phyloP scores from a whole-genome alignment of 2,329 filamentous ascomycete genomes.

The Colletotrichum sidae region DNA sequence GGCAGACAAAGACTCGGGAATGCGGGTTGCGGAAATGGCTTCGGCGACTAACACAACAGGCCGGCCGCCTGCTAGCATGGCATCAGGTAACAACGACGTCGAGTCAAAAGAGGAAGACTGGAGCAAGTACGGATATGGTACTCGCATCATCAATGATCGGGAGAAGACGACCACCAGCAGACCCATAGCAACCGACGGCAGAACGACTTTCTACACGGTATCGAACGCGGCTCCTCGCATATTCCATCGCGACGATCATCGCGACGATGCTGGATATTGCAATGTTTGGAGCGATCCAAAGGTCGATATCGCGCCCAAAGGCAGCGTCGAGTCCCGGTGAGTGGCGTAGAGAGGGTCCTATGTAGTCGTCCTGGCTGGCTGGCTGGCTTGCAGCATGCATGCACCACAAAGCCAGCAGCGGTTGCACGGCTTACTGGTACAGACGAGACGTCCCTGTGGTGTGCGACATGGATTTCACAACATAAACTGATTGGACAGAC shows the following conservation, averaged over 20 bases:
- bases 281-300: too few relatives aligned
- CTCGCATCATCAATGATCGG: too few relatives aligned
- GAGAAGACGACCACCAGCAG: too few relatives aligned
- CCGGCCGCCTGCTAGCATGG: background rate
- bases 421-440: constrained; percentile 19
- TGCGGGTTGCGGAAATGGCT: constrained; percentile 3
- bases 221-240: too few relatives aligned
- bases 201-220: too few relatives aligned
- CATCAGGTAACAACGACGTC: constrained; percentile 5
- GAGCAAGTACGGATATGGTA: background rate
- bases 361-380: constrained; percentile 1
- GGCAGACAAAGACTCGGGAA: constrained; percentile 8
- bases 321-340: constrained; percentile 12
- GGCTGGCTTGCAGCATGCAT: constrained; percentile 11
- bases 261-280: too few relatives aligned
- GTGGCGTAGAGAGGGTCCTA: constrained; percentile 23
- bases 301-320: constrained; percentile 4
- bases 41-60: constrained; percentile 3
- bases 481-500: background rate
- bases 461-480: background rate
- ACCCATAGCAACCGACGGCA: too few relatives aligned
- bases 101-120: background rate
- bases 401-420: constrained; percentile 13
- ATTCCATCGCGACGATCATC: too few relatives aligned
- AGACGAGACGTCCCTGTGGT: background rate